These are phyloP conservation scores for Coemansia erecta DNA, from an alignment of 192 early-diverging fungal genomes.

Conservation along the genomic window DNA sequence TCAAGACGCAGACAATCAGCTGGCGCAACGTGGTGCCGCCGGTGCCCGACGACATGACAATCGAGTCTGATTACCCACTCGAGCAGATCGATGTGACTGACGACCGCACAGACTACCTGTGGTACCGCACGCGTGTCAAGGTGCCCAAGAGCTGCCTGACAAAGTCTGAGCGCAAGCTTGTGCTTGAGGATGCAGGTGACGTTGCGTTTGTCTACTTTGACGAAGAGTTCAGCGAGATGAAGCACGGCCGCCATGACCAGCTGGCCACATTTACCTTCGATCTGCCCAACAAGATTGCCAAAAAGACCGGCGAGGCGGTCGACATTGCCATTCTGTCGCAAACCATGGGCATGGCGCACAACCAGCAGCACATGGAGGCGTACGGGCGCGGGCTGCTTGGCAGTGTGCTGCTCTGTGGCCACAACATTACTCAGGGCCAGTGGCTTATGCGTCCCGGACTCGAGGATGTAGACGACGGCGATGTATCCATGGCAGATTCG, in stretches of 20 bases:
- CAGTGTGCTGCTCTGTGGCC: conserved; percentile 25
- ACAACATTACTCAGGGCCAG: conserved; percentile 26
- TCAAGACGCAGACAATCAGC: conserved; percentile 12
- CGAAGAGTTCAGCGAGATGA: conserved; percentile 17
- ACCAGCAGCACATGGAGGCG: conserved; percentile 35
- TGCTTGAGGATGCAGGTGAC: conserved; percentile 38
- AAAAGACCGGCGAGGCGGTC: neutral
- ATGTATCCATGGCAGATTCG: neutral
- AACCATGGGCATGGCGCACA: conserved; percentile 51
- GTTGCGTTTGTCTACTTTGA: conserved; percentile 32
- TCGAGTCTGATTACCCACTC: conserved; percentile 12
- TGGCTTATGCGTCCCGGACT: conserved; percentile 34
- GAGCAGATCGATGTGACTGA: conserved; percentile 42
- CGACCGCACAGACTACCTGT: conserved; percentile 47
- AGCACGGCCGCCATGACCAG: conserved; percentile 21
- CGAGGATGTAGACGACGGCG: conserved; percentile 13
- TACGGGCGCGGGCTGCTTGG: conserved; percentile 42
- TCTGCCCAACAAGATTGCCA: neutral
- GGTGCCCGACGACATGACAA: neutral
- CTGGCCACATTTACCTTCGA: conserved; percentile 28
- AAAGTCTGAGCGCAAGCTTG: conserved; percentile 7
- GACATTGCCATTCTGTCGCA: conserved; percentile 30
- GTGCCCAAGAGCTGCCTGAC: conserved; percentile 9
- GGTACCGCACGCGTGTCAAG: conserved; percentile 36
- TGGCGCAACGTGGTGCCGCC: conserved; percentile 12